These are phyloP conservation scores for Avena insularis DNA, from an alignment of 176 grass and related monocot species.

Conservation along the genomic window DNA sequence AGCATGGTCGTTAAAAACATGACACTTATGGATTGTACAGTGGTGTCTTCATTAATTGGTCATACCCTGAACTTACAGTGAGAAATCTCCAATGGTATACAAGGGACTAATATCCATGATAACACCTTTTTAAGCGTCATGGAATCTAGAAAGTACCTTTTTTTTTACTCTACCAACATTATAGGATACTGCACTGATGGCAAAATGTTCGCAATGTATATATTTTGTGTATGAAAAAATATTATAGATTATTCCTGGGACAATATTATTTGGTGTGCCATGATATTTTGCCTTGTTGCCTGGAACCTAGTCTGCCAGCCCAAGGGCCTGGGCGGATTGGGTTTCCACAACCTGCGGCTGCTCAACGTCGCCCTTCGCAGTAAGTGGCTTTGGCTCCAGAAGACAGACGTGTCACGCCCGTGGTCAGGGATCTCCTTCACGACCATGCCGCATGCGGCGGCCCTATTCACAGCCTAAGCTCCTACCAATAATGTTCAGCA, in stretches of 20 bases:
- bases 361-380: no score
- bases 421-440: no score
- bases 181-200: background rate
- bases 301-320: no score
- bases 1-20: background rate
- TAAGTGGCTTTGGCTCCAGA: no score
- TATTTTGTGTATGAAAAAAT: background rate
- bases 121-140: background rate
- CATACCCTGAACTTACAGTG: background rate
- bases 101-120: background rate
- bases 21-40: background rate
- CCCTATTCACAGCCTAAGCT: background rate
- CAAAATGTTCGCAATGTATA: background rate
- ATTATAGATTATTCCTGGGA: background rate
- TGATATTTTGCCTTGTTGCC: background rate
- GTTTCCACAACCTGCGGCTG: no score
- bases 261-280: background rate
- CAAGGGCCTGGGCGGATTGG: no score
- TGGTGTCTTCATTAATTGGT: background rate
- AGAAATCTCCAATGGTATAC: background rate
- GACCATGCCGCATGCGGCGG: no score
- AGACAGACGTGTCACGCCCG: no score
- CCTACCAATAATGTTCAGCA: background rate
- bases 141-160: background rate
- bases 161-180: background rate